A percentile compares a stretch with the other conserved stretches of the same genome.
Evolutionary conservation across 2,329 filamentous ascomycete species (phyloP).

Genomic region (Hypoxylon sp.): DNA sequence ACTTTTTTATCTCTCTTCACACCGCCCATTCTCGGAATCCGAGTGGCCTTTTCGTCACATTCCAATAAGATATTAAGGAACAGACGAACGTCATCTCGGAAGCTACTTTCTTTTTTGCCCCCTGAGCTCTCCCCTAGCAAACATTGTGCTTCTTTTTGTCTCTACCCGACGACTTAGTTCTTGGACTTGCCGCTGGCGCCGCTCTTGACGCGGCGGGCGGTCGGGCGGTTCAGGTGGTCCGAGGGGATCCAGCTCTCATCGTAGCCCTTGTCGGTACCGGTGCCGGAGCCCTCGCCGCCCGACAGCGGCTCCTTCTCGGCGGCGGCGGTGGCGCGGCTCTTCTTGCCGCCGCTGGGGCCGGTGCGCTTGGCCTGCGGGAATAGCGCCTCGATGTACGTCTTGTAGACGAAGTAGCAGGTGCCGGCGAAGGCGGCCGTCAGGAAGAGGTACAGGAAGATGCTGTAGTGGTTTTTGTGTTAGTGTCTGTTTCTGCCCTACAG

Average conservation of each 20-base stretch:
- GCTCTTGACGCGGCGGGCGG: constrained; percentile 72
- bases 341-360: constrained; percentile 53
- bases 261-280: constrained; percentile 75
- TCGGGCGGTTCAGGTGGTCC: constrained; percentile 86
- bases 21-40: background rate
- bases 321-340: constrained; percentile 64
- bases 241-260: constrained; percentile 95
- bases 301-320: constrained; percentile 67
- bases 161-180: constrained; percentile 40
- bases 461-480: constrained; percentile 52
- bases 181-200: constrained; percentile 57
- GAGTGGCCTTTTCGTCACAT: too few relatives aligned
- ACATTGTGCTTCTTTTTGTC: too few relatives aligned
- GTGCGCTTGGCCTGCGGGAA: constrained; percentile 88
- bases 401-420: constrained; percentile 95
- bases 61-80: too few relatives aligned
- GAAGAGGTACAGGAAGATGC: constrained; percentile 97
- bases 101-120: background rate
- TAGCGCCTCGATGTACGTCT: constrained; percentile 94
- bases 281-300: constrained; percentile 74
- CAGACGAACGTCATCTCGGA: too few relatives aligned
- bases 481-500: too few relatives aligned
- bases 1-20: background rate
- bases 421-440: constrained; percentile 80
- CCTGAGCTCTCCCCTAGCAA: too few relatives aligned